Percentiles rank a stretch among this genome's conserved stretches.
phyloP scores from a whole-genome alignment of 1,284 basidiomycete genomes.

The Inonotus obliquus region DNA sequence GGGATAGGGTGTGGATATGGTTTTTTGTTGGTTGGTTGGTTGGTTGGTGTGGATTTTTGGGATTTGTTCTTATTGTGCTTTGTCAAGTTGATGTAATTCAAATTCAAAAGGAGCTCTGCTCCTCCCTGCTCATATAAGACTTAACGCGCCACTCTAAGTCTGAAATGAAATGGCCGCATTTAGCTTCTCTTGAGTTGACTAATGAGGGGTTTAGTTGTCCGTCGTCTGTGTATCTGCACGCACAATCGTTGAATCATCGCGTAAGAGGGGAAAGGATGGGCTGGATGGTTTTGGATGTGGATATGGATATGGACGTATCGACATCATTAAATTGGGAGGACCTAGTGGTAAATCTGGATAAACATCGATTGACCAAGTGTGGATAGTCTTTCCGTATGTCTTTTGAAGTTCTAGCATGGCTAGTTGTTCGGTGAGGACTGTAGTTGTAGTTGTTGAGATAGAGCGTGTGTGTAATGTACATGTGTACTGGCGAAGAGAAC shows the following conservation, averaged over 20 bases:
- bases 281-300: neutral
- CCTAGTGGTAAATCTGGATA: slow-evolving; percentile 45
- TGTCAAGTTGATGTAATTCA: too few relatives aligned
- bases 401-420: slow-evolving; percentile 45
- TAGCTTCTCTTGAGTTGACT: neutral
- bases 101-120: too few relatives aligned
- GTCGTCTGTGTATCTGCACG: slow-evolving; percentile 30
- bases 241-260: neutral
- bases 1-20: slow-evolving; percentile 4
- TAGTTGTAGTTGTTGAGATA: slow-evolving; percentile 27
- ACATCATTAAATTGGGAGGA: slow-evolving; percentile 41
- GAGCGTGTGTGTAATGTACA: too few relatives aligned
- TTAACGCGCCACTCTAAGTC: too few relatives aligned
- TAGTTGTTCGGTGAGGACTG: slow-evolving; percentile 39
- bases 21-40: too few relatives aligned
- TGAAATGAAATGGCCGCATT: too few relatives aligned
- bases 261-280: neutral
- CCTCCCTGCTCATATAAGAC: too few relatives aligned
- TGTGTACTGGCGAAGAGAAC: neutral
- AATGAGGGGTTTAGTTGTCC: slow-evolving; percentile 6
- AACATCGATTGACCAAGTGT: slow-evolving; percentile 43
- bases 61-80: too few relatives aligned
- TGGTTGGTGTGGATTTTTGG: too few relatives aligned
- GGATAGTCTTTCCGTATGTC: slow-evolving; percentile 50
- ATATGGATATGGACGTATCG: slow-evolving; percentile 10